phyloP scores from a whole-genome alignment of 345 rosid genomes.

The Arabis alpina region DNA sequence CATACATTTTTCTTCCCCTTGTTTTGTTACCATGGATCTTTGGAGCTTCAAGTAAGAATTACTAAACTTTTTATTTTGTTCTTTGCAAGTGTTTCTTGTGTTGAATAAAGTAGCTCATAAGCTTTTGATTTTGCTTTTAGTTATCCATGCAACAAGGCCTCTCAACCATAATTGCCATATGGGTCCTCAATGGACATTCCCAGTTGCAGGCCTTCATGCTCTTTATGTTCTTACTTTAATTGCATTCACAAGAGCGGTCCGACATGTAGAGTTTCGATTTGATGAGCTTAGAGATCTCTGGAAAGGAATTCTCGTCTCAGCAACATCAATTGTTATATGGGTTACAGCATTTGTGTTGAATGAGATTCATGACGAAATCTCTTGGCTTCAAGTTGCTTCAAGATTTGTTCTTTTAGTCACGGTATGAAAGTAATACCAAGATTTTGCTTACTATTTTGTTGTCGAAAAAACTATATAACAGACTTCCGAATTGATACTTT shows the following conservation, averaged over 20 bases:
- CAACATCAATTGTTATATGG: slow-evolving; percentile 74
- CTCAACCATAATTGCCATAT: slow-evolving; percentile 67
- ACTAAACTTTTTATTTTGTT: slow-evolving; percentile 3
- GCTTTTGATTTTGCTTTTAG: slow-evolving; percentile 47
- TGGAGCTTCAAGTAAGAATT: slow-evolving; percentile 67
- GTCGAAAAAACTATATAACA: background rate
- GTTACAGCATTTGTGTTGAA: slow-evolving; percentile 66
- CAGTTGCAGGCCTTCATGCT: slow-evolving; percentile 59
- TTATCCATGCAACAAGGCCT: slow-evolving; percentile 62
- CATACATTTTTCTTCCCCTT: slow-evolving; percentile 74
- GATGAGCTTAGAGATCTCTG: slow-evolving; percentile 87
- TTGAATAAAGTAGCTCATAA: slow-evolving; percentile 14
- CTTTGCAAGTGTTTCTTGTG: background rate
- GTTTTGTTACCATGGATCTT: slow-evolving; percentile 77
- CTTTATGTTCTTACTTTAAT: slow-evolving; percentile 61
- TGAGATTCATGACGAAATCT: slow-evolving; percentile 59
- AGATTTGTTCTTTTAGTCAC: slow-evolving; percentile 76
- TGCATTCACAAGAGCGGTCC: slow-evolving; percentile 64
- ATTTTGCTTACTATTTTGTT: slow-evolving; percentile 12
- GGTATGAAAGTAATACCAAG: slow-evolving; percentile 46
- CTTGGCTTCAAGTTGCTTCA: slow-evolving; percentile 83
- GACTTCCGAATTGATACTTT: background rate
- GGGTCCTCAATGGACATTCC: slow-evolving; percentile 60
- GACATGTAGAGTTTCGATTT: slow-evolving; percentile 85
- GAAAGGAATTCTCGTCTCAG: slow-evolving; percentile 79